A percentile compares a stretch with the other conserved stretches of the same genome.
Evolutionary conservation across 2,329 filamentous ascomycete genomes (phyloP).

Genomic region (Passalora sequoiae): DNA sequence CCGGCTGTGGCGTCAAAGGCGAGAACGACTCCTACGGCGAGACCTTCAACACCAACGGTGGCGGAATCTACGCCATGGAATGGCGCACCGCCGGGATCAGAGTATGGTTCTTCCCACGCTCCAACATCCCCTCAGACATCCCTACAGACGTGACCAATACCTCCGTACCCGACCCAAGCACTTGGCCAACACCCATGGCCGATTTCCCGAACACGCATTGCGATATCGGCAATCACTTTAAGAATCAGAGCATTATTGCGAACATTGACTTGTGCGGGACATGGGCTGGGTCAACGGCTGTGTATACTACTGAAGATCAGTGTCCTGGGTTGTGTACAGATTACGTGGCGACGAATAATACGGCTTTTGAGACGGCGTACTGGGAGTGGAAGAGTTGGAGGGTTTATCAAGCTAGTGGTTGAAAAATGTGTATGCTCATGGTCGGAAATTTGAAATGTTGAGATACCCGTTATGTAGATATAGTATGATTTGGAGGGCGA

Average conservation of each 20-base stretch:
- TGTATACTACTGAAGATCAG: constrained; percentile 25
- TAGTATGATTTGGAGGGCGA: too few species aligned
- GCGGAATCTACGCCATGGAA: constrained; percentile 33
- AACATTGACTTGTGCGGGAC: constrained; percentile 38
- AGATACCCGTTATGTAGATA: background rate
- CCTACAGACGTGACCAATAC: constrained; percentile 26
- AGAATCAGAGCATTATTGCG: constrained; percentile 35
- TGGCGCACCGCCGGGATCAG: constrained; percentile 29
- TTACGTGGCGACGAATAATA: constrained; percentile 31
- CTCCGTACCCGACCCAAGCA: constrained; percentile 52
- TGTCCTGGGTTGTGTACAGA: constrained; percentile 32
- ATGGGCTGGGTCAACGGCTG: constrained; percentile 30
- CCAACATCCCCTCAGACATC: constrained; percentile 39
- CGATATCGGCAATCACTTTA: constrained; percentile 35
- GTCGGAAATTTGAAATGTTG: background rate
- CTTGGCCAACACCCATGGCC: constrained; percentile 58
- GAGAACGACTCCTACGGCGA: constrained; percentile 28
- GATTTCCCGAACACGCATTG: constrained; percentile 52
- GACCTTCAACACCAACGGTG: constrained; percentile 30
- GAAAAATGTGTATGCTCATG: background rate
- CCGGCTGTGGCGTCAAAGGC: constrained; percentile 29
- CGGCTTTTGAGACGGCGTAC: constrained; percentile 34
- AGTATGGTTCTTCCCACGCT: constrained; percentile 33
- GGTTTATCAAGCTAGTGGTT: constrained; percentile 29
- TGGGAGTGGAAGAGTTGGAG: constrained; percentile 36